Percentiles rank a stretch among this genome's conserved stretches.
Evolutionary conservation across 306 rosid species (phyloP).

Genomic region (Lathyrus sativus): DNA sequence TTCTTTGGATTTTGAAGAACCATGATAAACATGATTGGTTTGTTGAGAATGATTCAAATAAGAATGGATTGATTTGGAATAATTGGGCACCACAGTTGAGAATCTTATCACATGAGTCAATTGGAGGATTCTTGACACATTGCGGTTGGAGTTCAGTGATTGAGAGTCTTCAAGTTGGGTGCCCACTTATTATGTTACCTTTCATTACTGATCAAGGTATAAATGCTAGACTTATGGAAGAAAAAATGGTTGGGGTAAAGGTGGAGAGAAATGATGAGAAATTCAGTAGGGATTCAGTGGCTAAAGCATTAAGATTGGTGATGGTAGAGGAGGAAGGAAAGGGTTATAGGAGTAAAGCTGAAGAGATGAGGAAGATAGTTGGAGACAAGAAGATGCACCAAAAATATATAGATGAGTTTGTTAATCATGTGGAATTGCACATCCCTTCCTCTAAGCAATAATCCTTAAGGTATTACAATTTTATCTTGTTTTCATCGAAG

Average conservation of each 20-base stretch:
- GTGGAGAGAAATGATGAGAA: slow-evolving; percentile 46
- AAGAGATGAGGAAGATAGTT: slow-evolving; percentile 21
- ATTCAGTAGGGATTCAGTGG: slow-evolving; percentile 32
- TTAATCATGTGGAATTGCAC: background rate
- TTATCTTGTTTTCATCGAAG: background rate
- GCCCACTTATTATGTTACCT: slow-evolving; percentile 31
- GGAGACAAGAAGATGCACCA: background rate
- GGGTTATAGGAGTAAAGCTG: background rate
- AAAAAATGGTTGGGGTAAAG: slow-evolving; percentile 37
- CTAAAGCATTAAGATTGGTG: slow-evolving; percentile 31
- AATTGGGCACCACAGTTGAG: slow-evolving; percentile 40
- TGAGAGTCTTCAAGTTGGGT: slow-evolving; percentile 1
- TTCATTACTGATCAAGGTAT: slow-evolving; percentile 37
- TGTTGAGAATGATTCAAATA: background rate
- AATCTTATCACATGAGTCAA: slow-evolving; percentile 31
- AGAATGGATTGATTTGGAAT: background rate
- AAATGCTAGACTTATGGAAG: slow-evolving; percentile 35
- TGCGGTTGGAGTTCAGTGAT: slow-evolving; percentile 38
- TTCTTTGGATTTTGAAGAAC: too few species aligned
- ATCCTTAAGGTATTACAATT: background rate
- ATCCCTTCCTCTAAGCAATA: background rate
- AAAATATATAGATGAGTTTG: background rate
- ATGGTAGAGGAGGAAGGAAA: slow-evolving; percentile 43
- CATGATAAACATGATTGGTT: too few species aligned
- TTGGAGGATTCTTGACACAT: slow-evolving; percentile 42